Percentiles rank a stretch among this genome's conserved stretches.
These are phyloP conservation scores for Vanilla planifolia DNA, from an alignment of 106 monocot genomes.

Conservation along the genomic window DNA sequence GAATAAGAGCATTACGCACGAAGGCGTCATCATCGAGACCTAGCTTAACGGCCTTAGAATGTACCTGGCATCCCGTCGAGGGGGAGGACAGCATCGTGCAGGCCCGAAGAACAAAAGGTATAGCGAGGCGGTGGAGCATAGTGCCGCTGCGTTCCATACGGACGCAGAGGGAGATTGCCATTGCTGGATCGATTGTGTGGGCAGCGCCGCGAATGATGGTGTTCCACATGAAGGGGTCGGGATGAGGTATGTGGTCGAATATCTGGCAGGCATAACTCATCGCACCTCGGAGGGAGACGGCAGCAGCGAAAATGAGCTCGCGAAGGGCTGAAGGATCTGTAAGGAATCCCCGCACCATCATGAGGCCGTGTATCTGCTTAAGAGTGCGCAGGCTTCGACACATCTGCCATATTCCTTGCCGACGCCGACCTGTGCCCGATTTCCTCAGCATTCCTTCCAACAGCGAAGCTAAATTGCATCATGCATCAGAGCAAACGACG, in stretches of 20 bases:
- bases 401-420: conserved; percentile 24
- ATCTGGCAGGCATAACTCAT: conserved; percentile 40
- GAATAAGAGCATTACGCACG: conserved; percentile 40
- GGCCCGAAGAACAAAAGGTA: conserved; percentile 58
- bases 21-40: conserved; percentile 32
- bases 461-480: too few relatives aligned
- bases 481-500: too few relatives aligned
- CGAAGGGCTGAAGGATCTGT: conserved; percentile 19
- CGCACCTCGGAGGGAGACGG: conserved; percentile 34
- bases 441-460: conserved; percentile 25
- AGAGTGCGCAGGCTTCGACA: conserved; percentile 38
- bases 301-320: conserved; percentile 54
- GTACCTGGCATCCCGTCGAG: conserved; percentile 27
- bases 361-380: conserved; percentile 38
- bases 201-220: conserved; percentile 64
- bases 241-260: conserved; percentile 39
- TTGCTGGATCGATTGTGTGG: conserved; percentile 31
- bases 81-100: conserved; percentile 19
- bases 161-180: conserved; percentile 36
- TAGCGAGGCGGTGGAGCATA: conserved; percentile 29
- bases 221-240: conserved; percentile 52
- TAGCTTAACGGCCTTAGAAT: conserved; percentile 16
- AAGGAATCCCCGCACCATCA: conserved; percentile 20
- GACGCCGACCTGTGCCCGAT: conserved; percentile 5
- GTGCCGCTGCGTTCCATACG: conserved; percentile 13